Conservation (phyloP, 1,139 yeast species). For the Pichia sp. region DNA sequence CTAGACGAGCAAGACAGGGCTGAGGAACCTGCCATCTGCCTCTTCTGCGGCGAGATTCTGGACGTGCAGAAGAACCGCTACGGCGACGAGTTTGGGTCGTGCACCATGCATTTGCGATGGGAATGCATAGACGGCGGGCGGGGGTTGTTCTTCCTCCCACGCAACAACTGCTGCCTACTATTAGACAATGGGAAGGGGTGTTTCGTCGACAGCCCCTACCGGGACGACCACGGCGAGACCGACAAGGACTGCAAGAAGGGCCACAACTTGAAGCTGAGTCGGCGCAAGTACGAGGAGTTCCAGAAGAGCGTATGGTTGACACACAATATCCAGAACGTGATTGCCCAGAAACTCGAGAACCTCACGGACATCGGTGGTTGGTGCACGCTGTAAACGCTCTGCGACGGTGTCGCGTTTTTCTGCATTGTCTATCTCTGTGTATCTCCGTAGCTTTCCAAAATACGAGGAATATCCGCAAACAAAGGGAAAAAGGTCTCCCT, state of each 20-base stretch:
- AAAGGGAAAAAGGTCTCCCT: no score
- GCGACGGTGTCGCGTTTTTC: neutral
- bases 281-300: slow-evolving; percentile 62
- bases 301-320: slow-evolving; percentile 69
- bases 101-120: slow-evolving; percentile 58
- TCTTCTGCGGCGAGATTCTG: slow-evolving; percentile 72
- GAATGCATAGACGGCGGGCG: slow-evolving; percentile 61
- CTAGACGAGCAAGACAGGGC: slow-evolving; percentile 38
- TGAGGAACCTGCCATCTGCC: slow-evolving; percentile 81
- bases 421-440: neutral
- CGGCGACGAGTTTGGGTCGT: slow-evolving; percentile 57
- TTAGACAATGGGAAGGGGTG: slow-evolving; percentile 70
- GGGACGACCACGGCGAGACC: slow-evolving; percentile 83
- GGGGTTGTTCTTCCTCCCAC: slow-evolving; percentile 78
- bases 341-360: slow-evolving; percentile 76
- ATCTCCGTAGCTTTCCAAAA: no score
- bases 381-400: slow-evolving; percentile 68
- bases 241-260: slow-evolving; percentile 72
- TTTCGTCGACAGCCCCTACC: slow-evolving; percentile 77
- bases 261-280: slow-evolving; percentile 66
- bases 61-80: slow-evolving; percentile 59
- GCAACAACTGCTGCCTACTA: slow-evolving; percentile 65
- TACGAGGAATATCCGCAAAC: no score
- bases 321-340: slow-evolving; percentile 72
- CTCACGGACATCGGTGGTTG: slow-evolving; percentile 89